These are phyloP conservation scores for Metarhizium sp. DNA, from an alignment of 2,329 filamentous ascomycete genomes.

Conservation along the genomic window DNA sequence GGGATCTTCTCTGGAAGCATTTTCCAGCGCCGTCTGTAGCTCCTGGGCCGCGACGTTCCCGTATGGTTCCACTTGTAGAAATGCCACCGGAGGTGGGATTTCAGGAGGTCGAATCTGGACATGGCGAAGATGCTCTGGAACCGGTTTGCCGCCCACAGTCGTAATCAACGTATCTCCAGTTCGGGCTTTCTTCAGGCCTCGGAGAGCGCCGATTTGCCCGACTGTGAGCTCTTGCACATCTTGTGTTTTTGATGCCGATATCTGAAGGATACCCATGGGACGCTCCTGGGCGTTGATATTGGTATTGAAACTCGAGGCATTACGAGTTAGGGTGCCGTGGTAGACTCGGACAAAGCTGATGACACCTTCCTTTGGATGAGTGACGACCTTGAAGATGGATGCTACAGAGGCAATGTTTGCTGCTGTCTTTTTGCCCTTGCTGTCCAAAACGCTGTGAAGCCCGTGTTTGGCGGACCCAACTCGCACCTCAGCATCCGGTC, in stretches of 20 bases:
- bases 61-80: constrained; percentile 81
- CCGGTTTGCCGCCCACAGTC: constrained; percentile 51
- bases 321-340: constrained; percentile 67
- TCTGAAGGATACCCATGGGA: constrained; percentile 72
- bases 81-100: constrained; percentile 90
- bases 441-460: constrained; percentile 27
- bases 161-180: constrained; percentile 88
- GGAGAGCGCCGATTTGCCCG: constrained; percentile 90
- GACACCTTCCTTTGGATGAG: constrained; percentile 76
- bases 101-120: constrained; percentile 81
- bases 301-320: constrained; percentile 76
- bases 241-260: constrained; percentile 80
- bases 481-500: constrained; percentile 69
- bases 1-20: constrained; percentile 83
- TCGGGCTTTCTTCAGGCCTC: constrained; percentile 80
- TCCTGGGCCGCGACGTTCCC: constrained; percentile 71
- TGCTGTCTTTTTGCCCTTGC: constrained; percentile 25
- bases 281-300: constrained; percentile 71
- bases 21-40: constrained; percentile 64
- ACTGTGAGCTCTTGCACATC: constrained; percentile 72
- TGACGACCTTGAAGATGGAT: constrained; percentile 90
- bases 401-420: constrained; percentile 38
- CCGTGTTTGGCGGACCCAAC: constrained; percentile 44
- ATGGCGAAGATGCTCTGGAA: constrained; percentile 59
- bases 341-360: constrained; percentile 91